Evolutionary conservation across 345 rosid species (phyloP), one percentile per base, ranked within the genome.

Genomic region (Gossypium sturtianum): DNA sequence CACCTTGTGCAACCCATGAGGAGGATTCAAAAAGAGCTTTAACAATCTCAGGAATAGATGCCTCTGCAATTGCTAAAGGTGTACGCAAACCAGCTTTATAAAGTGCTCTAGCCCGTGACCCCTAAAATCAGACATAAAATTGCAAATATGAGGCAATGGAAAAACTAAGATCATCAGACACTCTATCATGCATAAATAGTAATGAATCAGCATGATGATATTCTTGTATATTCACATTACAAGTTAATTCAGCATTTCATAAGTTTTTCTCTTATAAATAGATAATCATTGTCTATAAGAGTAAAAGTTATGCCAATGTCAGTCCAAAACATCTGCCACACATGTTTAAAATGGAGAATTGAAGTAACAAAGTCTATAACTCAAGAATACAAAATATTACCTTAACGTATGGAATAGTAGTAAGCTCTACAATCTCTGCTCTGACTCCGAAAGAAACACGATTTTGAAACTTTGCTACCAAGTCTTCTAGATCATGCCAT

Each of bases 361-460:
- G 71, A 66, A 41, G 56, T 13, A 66, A 22, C 71, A 49, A 13
- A 25, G 58, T 68, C 58, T 16, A 76, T 63, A 48, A 59, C 25
- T 2, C 13, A 56, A 63, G 53, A 66, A 68, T 58, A 74, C 51
- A 49, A 72, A 66, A 66, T 34, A 52, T 49, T 83, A 87, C 99
- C 98, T 94, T 94, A 62, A 94, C 91, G 82, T 79, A 90, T 64
- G 97, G 98, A 84, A 92, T 93, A 65, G 85, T 87, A 44, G 98
- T 93, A 77, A 94, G 98, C 82, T 93, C 99, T 79, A 88, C 99
- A 75, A 94, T 89, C 81, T 94, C 99, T 77, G 99, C 99, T 77
- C 97, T 87, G 79, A 94, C 98, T 77, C 98, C 98, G 85, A 92
- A 94, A 27, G 97, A 94, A 77, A 94, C 96, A 74, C 98, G 98